Base-by-base conservation (phyloP, 345 rosid genomes). In the Dipteronia sinensis region DNA sequence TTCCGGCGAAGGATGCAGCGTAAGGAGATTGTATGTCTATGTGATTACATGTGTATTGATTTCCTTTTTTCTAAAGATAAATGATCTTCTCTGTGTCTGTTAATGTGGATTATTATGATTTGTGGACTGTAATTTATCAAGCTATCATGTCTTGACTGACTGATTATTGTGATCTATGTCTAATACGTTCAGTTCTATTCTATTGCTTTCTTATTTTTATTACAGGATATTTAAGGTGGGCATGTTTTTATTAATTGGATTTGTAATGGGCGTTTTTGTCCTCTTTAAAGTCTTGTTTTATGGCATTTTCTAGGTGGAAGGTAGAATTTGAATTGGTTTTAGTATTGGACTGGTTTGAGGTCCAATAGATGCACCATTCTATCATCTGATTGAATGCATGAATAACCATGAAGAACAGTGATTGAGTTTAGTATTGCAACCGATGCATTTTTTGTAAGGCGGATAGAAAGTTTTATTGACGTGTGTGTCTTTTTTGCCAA, bases 1-100 rank as follows among this genome's bases (percentile, higher is more conserved):
- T 95, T 82, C 88, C 97, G 4, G 87, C 76, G 2, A 83, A 84
- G 83, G 83, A 75, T 62, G 83, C 85, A 51, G 83, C 85, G 47
- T 88, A 81, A 85, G 75, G 72, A 74, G 79, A 16, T 19, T 25
- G 7, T 25, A 4, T 20, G 40, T 2, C 44, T 16, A 64, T 74
- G 62, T 49, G 31, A 47, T 59, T 55, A 27, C 6, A 17, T n/a
- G 79, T 78, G 79, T 64, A 67, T 55, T 64, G 69, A 19, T 42
- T 46, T 63, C 23, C 8, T 56, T 31, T 27, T 47, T 19, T 73
- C n/a, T 56, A 56, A 56, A 56, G 62, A 56, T 56, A n/a, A 56
- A 56, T n/a, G 19, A 46, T 27, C 27, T 29, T 34, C 46, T 9
- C 23, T 19, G 34, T 25, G 53, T 38, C 63, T 72, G 53, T 61